A percentile compares a stretch with the other conserved stretches of the same genome.
These are phyloP conservation scores for Chaetomium strumarium DNA, from an alignment of 2,329 filamentous ascomycete genomes.

Conservation along the genomic window DNA sequence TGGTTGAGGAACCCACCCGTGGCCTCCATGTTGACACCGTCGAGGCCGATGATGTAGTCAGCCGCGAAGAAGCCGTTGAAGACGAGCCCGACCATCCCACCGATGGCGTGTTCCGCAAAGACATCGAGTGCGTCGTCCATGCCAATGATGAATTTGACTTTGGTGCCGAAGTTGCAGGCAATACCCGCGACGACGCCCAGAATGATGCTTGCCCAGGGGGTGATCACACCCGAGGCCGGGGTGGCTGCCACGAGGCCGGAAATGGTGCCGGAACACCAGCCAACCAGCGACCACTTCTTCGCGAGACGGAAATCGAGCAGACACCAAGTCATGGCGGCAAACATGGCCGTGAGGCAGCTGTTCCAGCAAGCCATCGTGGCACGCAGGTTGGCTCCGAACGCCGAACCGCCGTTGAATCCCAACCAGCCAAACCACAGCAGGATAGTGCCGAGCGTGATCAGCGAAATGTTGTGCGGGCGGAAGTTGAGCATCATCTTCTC, in stretches of 20 bases:
- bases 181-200: constrained; percentile 62
- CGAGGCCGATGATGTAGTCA: constrained; percentile 65
- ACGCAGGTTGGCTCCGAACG: constrained; percentile 89
- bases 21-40: constrained; percentile 65
- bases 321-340: constrained; percentile 89
- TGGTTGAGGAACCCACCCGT: constrained; percentile 69
- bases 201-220: constrained; percentile 61
- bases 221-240: constrained; percentile 62
- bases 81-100: constrained; percentile 62
- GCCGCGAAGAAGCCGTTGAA: constrained; percentile 70
- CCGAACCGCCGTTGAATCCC: constrained; percentile 94
- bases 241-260: constrained; percentile 66
- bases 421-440: constrained; percentile 99
- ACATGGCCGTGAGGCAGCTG: constrained; percentile 87
- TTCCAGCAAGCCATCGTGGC: constrained; percentile 98
- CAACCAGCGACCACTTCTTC: constrained; percentile 82
- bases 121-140: constrained; percentile 69
- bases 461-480: constrained; percentile 95
- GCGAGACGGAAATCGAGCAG: constrained; percentile 92
- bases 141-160: constrained; percentile 56
- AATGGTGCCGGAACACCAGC: constrained; percentile 67
- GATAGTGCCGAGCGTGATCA: constrained; percentile 91
- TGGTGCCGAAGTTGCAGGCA: constrained; percentile 63
- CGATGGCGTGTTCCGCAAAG: constrained; percentile 65
- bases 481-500: constrained; percentile 99